Conservation (phyloP, 2,329 filamentous ascomycete genomes). For the Periconia sp. region DNA sequence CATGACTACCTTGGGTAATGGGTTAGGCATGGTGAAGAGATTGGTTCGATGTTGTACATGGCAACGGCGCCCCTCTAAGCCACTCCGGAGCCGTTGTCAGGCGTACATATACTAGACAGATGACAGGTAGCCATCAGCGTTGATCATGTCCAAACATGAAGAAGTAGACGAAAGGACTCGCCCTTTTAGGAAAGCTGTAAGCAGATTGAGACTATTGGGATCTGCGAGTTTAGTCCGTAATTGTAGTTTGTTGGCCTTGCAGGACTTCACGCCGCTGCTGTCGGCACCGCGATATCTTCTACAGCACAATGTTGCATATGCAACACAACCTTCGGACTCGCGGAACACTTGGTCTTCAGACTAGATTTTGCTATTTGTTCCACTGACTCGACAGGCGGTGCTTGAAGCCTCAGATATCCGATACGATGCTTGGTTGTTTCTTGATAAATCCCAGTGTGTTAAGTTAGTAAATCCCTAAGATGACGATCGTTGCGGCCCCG, state of each 20-base stretch:
- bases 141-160: constrained; percentile 11
- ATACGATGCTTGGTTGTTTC: constrained; percentile 1
- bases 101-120: constrained; percentile 17
- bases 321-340: too few relatives aligned
- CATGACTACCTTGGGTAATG: constrained; percentile 23
- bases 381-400: background rate
- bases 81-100: constrained; percentile 9
- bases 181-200: constrained; percentile 10
- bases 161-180: background rate
- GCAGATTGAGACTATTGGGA: constrained; percentile 14
- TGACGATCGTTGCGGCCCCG: constrained; percentile 12
- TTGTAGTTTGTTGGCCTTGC: background rate
- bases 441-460: constrained; percentile 4
- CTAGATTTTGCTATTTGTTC: background rate
- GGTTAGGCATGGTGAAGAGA: constrained; percentile 1
- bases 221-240: constrained; percentile 6
- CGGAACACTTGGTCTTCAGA: too few relatives aligned
- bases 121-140: constrained; percentile 20
- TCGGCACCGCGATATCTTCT: background rate
- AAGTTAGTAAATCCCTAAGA: constrained; percentile 6
- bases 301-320: background rate
- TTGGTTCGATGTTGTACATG: constrained; percentile 21
- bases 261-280: constrained; percentile 2
- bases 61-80: constrained; percentile 17
- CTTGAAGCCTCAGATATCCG: background rate